Percentiles rank a stretch among this genome's conserved stretches.
phyloP scores from a whole-genome alignment of 2,329 filamentous ascomycete genomes.

The Aspergillus sp. region DNA sequence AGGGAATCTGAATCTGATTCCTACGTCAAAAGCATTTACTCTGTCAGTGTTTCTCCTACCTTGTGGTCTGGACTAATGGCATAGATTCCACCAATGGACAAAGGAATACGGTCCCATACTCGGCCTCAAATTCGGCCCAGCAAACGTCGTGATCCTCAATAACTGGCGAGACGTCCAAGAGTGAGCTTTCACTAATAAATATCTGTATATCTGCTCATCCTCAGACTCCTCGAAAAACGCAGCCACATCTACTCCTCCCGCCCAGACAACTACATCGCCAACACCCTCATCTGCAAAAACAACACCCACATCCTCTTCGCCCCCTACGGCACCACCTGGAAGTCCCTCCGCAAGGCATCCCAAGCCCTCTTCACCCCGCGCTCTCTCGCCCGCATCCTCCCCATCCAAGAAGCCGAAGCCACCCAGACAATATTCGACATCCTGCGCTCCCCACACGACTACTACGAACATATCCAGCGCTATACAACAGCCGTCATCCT shows the following conservation, averaged over 20 bases:
- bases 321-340: not conserved
- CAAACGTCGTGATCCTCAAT: not conserved
- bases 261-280: slow-evolving; percentile 6
- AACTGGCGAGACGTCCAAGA: not conserved
- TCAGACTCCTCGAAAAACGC: slow-evolving; percentile 4
- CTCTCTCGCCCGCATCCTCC: not conserved
- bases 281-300: slow-evolving; percentile 6
- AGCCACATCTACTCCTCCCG: slow-evolving; percentile 9
- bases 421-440: slow-evolving; percentile 1
- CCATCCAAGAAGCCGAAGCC: slow-evolving; percentile 6
- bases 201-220: too few relatives aligned
- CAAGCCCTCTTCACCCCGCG: slow-evolving; percentile 1
- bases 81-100: slow-evolving; percentile 5
- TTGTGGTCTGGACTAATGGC: not conserved
- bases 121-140: not conserved
- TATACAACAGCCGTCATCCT: slow-evolving; percentile 5
- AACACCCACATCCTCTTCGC: slow-evolving; percentile 4
- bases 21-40: not conserved
- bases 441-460: not conserved
- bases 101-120: not conserved
- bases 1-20: slow-evolving; percentile 6
- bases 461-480: slow-evolving; percentile 1
- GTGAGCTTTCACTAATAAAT: not conserved
- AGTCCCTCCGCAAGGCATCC: not conserved
- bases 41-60: not conserved